Conservation (phyloP, 768 basidiomycete genomes). For the Ramaria sp. region DNA sequence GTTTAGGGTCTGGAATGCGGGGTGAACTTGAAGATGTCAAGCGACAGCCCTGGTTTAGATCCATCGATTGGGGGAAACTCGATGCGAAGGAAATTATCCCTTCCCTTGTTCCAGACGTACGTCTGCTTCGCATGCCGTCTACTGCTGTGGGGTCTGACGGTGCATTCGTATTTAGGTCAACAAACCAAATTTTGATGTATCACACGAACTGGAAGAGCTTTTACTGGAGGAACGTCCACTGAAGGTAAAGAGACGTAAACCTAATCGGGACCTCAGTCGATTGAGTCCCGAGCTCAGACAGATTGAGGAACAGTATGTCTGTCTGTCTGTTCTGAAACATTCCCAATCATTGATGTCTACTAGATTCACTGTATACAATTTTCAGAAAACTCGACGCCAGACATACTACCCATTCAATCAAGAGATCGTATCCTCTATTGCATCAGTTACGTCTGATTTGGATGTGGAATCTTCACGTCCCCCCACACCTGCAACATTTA, state of each 20-base stretch:
- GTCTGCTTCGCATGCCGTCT: conserved; percentile 23
- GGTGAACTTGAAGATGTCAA: conserved; percentile 70
- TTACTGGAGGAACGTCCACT: conserved; percentile 97
- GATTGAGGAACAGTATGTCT: conserved; percentile 81
- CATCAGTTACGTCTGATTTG: conserved; percentile 8
- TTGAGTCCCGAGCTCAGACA: conserved; percentile 87
- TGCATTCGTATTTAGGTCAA: conserved; percentile 52
- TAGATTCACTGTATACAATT: conserved; percentile 89
- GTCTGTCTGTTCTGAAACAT: not conserved
- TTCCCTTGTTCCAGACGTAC: conserved; percentile 86
- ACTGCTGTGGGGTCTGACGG: not conserved
- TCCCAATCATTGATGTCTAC: not conserved
- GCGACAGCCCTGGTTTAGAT: conserved; percentile 74
- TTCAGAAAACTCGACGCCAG: conserved; percentile 53
- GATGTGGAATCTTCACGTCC: conserved; percentile 2
- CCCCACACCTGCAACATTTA: conserved; percentile 3
- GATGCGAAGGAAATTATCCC: conserved; percentile 54
- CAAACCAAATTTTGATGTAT: conserved; percentile 95
- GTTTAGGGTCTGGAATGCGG: conserved; percentile 70
- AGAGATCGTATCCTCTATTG: conserved; percentile 28
- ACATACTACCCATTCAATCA: conserved; percentile 88
- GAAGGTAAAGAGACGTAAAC: conserved; percentile 87
- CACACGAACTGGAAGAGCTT: conserved; percentile 95
- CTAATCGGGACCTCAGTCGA: conserved; percentile 72
- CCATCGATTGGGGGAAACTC: conserved; percentile 72